phyloP scores from a whole-genome alignment of 2,329 filamentous ascomycete species.

The Aplosporella prunicola region DNA sequence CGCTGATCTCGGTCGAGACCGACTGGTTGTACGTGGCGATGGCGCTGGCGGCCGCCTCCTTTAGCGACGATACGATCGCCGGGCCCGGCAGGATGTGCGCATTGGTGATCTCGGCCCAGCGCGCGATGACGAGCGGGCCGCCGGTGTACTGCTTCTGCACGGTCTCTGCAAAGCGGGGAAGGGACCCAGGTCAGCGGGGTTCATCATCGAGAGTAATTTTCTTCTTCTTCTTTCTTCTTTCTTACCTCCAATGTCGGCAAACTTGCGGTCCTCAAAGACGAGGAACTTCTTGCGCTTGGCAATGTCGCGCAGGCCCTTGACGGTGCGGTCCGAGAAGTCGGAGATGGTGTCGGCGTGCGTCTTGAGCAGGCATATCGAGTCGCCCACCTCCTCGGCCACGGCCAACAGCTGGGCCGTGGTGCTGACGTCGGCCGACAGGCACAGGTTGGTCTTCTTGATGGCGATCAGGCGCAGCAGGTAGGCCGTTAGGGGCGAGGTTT shows the following conservation, averaged over 20 bases:
- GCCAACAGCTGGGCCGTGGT: constrained; percentile 46
- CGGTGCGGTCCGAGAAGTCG: constrained; percentile 50
- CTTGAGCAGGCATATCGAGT: constrained; percentile 52
- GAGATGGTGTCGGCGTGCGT: constrained; percentile 53
- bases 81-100: constrained; percentile 45
- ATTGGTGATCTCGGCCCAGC: constrained; percentile 45
- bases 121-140: constrained; percentile 41
- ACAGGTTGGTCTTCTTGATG: constrained; percentile 43
- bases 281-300: constrained; percentile 41
- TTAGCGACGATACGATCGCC: constrained; percentile 41
- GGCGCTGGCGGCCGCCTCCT: constrained; percentile 38
- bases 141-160: constrained; percentile 46
- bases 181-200: constrained; percentile 12
- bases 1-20: constrained; percentile 43
- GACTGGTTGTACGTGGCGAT: constrained; percentile 42
- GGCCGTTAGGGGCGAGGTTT: constrained; percentile 35
- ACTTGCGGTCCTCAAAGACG: constrained; percentile 47
- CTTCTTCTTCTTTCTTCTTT: neutral
- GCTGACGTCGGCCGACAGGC: constrained; percentile 49
- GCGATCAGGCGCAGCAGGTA: constrained; percentile 42
- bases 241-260: constrained; percentile 47
- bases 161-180: constrained; percentile 30
- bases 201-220: neutral
- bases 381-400: constrained; percentile 49
- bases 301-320: constrained; percentile 38